Percentiles rank a stretch among this genome's conserved stretches.
Evolutionary conservation across 2,329 filamentous ascomycete genomes (phyloP).

Genomic region (Cytospora piceae): DNA sequence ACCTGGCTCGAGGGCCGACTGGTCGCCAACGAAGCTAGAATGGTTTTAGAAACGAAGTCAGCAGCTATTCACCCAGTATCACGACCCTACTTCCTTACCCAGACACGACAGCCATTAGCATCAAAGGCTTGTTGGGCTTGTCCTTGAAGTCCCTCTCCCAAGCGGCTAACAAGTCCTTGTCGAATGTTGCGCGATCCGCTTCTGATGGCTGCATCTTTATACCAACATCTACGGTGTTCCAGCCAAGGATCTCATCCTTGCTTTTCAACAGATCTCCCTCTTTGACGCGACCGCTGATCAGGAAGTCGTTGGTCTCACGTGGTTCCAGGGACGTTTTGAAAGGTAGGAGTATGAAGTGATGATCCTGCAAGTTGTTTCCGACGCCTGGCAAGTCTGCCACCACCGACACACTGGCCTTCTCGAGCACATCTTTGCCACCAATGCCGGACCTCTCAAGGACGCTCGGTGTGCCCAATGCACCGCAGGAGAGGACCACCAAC

Average conservation of each 20-base stretch:
- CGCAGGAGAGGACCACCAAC: slow-evolving; percentile 54
- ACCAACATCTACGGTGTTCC: slow-evolving; percentile 58
- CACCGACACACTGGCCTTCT: slow-evolving; percentile 49
- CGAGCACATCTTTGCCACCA: slow-evolving; percentile 52
- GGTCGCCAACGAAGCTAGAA: slow-evolving; percentile 40
- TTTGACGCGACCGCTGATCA: slow-evolving; percentile 34
- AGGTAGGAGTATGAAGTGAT: slow-evolving; percentile 54
- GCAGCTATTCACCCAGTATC: neutral
- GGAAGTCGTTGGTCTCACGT: slow-evolving; percentile 47
- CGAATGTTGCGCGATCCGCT: slow-evolving; percentile 54
- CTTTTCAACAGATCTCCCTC: slow-evolving; percentile 32
- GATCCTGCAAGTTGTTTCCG: slow-evolving; percentile 58
- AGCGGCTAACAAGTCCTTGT: slow-evolving; percentile 51
- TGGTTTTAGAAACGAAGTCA: slow-evolving; percentile 2
- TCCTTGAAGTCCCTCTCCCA: slow-evolving; percentile 56
- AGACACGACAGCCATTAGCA: slow-evolving; percentile 33
- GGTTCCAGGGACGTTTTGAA: slow-evolving; percentile 52
- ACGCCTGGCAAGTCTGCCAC: slow-evolving; percentile 56
- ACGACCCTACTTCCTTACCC: slow-evolving; percentile 29
- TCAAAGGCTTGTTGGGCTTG: slow-evolving; percentile 35
- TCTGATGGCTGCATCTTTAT: slow-evolving; percentile 58
- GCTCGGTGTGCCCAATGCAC: slow-evolving; percentile 55
- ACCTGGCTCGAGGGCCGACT: slow-evolving; percentile 36
- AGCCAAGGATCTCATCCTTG: slow-evolving; percentile 49
- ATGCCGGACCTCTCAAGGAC: slow-evolving; percentile 67